Conservation (phyloP, 169 alveolate genomes). For the Plasmodium chabaudi region DNA sequence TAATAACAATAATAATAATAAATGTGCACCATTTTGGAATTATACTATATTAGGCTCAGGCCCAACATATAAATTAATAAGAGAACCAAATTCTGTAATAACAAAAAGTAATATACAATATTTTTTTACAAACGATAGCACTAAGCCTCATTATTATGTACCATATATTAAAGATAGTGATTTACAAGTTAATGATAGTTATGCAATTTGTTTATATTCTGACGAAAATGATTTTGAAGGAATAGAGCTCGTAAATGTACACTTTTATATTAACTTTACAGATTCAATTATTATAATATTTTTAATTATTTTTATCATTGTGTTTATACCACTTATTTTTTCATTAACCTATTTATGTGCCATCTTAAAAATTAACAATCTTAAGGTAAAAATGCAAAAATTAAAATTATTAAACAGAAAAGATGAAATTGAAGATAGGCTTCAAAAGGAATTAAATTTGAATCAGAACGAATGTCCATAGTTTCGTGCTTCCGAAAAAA, state of each 20-base stretch:
- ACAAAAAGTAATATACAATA: constrained; percentile 26
- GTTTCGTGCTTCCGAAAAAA: not conserved
- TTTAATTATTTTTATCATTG: constrained; percentile 56
- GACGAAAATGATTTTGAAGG: constrained; percentile 77
- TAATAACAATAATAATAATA: constrained; percentile 3
- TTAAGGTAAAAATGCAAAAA: constrained; percentile 58
- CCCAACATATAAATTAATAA: constrained; percentile 23
- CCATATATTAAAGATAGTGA: constrained; percentile 68
- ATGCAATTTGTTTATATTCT: constrained; percentile 58
- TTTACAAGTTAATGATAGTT: constrained; percentile 58
- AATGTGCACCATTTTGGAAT: constrained; percentile 72
- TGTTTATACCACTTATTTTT: constrained; percentile 54
- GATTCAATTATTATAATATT: constrained; percentile 65
- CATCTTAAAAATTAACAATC: constrained; percentile 28
- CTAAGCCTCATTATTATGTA: constrained; percentile 10
- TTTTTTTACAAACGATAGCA: constrained; percentile 39
- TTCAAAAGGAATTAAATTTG: constrained; percentile 33
- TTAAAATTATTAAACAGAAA: constrained; percentile 57
- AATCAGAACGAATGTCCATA: constrained; percentile 56
- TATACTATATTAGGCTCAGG: constrained; percentile 68
- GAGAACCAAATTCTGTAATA: constrained; percentile 6
- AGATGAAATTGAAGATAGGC: constrained; percentile 72
- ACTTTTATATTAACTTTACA: constrained; percentile 53
- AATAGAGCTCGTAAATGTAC: constrained; percentile 43
- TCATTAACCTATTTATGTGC: constrained; percentile 58